Percentiles rank a stretch among this genome's conserved stretches.
These are phyloP conservation scores for Leccinellum luteum DNA, from an alignment of 768 basidiomycete genomes.

Conservation along the genomic window DNA sequence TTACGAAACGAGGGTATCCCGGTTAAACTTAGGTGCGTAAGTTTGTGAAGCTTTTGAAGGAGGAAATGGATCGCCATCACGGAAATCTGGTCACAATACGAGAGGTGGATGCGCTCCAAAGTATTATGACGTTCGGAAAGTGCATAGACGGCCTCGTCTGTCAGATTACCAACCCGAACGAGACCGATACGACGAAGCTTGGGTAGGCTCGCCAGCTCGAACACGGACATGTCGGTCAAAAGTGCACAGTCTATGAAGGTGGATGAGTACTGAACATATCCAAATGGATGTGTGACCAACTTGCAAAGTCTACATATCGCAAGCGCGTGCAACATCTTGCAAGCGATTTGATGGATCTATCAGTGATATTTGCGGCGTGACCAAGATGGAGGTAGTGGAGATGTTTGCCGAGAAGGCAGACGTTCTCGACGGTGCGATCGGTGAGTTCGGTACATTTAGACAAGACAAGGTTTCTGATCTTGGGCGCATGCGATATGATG, in stretches of 20 bases:
- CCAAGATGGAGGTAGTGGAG: conserved; percentile 95
- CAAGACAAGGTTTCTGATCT: conserved; percentile 81
- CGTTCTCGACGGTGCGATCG: conserved; percentile 77
- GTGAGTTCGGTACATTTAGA: conserved; percentile 82
- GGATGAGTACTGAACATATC: conserved; percentile 7
- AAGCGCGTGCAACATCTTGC: conserved; percentile 86
- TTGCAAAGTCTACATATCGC: conserved; percentile 95
- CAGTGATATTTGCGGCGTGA: conserved; percentile 87
- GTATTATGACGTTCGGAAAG: conserved; percentile 83
- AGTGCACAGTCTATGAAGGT: conserved; percentile 65
- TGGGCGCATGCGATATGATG: conserved; percentile 75
- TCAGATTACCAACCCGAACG: conserved; percentile 88
- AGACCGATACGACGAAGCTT: conserved; percentile 94
- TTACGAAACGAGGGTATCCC: conserved; percentile 91
- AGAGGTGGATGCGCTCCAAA: conserved; percentile 93
- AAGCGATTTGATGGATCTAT: conserved; percentile 78
- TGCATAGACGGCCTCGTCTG: conserved; percentile 89
- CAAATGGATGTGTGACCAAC: conserved; percentile 45
- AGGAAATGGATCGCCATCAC: conserved; percentile 90
- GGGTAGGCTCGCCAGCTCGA: conserved; percentile 82
- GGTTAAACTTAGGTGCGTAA: conserved; percentile 96
- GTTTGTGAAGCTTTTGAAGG: conserved; percentile 80
- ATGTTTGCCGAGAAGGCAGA: conserved; percentile 86
- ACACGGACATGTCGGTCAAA: conserved; percentile 91
- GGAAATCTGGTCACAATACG: conserved; percentile 94